Percentiles rank a stretch among this genome's conserved stretches.
phyloP scores from a whole-genome alignment of 352 stramenopile species.

The Phytophthora pistaciae region DNA sequence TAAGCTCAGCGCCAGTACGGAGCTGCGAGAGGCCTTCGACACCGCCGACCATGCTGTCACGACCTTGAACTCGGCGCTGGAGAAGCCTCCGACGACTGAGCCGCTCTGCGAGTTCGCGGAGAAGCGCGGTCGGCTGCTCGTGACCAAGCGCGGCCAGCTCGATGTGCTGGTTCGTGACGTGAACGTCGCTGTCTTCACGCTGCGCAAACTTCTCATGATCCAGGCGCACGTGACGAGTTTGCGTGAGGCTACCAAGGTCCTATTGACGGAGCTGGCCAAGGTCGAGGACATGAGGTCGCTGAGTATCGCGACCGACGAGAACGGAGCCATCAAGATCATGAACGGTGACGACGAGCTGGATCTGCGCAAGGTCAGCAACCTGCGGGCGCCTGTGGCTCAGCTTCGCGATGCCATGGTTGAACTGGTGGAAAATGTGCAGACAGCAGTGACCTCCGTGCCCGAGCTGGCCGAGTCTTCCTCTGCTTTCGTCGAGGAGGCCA shows the following conservation, averaged over 20 bases:
- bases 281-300: slow-evolving; percentile 47
- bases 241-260: slow-evolving; percentile 43
- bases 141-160: slow-evolving; percentile 29
- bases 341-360: slow-evolving; percentile 55
- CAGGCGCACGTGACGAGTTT: slow-evolving; percentile 46
- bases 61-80: slow-evolving; percentile 45
- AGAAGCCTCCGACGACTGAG: slow-evolving; percentile 41
- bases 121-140: slow-evolving; percentile 48
- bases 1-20: slow-evolving; percentile 22
- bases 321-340: slow-evolving; percentile 54
- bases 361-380: slow-evolving; percentile 56
- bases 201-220: slow-evolving; percentile 55
- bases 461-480: slow-evolving; percentile 52
- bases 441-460: slow-evolving; percentile 51
- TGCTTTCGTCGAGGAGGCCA: slow-evolving; percentile 48
- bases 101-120: slow-evolving; percentile 35
- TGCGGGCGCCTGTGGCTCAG: slow-evolving; percentile 45
- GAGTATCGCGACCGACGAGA: slow-evolving; percentile 48
- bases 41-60: slow-evolving; percentile 21
- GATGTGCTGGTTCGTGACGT: slow-evolving; percentile 31
- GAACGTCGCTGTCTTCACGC: slow-evolving; percentile 31
- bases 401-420: slow-evolving; percentile 62
- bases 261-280: slow-evolving; percentile 58
- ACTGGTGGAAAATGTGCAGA: slow-evolving; percentile 62
- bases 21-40: slow-evolving; percentile 27